Base-by-base conservation (phyloP, 331 rosid species). In the Spiraea crenata region DNA sequence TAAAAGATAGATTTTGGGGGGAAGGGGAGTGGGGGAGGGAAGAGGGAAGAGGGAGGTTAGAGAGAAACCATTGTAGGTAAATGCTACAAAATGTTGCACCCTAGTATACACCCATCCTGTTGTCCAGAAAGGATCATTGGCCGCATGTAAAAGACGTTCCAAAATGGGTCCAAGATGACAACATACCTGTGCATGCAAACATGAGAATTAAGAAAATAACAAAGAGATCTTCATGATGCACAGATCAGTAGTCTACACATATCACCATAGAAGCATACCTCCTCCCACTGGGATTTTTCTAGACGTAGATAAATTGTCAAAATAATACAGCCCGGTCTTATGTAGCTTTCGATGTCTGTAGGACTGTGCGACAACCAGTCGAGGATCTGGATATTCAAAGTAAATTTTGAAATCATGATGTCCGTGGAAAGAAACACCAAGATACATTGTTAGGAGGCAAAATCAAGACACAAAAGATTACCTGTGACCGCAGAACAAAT, bases 41-140 rank as follows among this genome's bases (percentile, higher is more conserved):
- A 5, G 57, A 47, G 41, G 7, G 44, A 34, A 49, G 47, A 41
- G 44, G 48, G 3, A 9, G 25, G 52, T 41, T 31, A 63, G 35
- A 39, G 67, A 58, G 41, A 65, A 70, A 92, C 98, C 96, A 72
- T 90, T 83, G 74, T 77, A 85, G 56, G 87, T 52, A 79, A 92
- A 85, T 49, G 96, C 95, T 73, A 86, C 88, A 73, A 79, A 81
- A 41, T 90, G 88, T 65, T 40, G 85, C 81, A 83, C 85, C 81
- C 96, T 88, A 20, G 84, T 66, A 60, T 83, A 90, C 47, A 90
- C 74, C 98, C 96, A 92, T 76, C 98, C 98, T n/a, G 92, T 86
- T 69, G 73, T 88, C 98, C 96, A 92, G 72, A 92, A 85, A 71
- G 95, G 70, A 75, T 86, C 87, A 25, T 79, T 75, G 51, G 95